phyloP scores from a whole-genome alignment of 805 yeast genomes.

The Candida incommunis region DNA sequence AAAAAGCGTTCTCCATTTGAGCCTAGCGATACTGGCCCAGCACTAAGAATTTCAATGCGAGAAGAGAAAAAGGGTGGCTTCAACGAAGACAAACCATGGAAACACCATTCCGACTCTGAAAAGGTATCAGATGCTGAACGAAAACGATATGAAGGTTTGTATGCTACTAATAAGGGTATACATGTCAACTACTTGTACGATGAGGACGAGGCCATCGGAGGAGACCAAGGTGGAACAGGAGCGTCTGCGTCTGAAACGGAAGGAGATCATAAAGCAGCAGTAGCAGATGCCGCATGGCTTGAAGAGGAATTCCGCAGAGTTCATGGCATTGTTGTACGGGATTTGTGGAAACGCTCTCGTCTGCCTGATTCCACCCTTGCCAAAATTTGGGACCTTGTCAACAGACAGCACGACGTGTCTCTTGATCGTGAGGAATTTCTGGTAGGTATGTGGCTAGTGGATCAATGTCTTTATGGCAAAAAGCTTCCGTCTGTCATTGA shows the following conservation, averaged over 20 bases:
- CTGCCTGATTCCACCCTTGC: constrained; percentile 47
- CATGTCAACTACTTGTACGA: constrained; percentile 13
- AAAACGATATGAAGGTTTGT: constrained; percentile 83
- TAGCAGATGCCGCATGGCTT: constrained; percentile 10
- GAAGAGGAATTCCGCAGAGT: constrained; percentile 25
- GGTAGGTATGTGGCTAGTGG: constrained; percentile 97
- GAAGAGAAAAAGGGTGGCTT: constrained; percentile 34
- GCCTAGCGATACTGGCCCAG: background rate
- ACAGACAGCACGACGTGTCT: constrained; percentile 44
- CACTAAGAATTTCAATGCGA: constrained; percentile 16
- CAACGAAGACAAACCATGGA: constrained; percentile 91
- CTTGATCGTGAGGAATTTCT: constrained; percentile 69
- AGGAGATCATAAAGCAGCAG: constrained; percentile 4
- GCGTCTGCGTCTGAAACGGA: background rate
- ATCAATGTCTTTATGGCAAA: constrained; percentile 87
- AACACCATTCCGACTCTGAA: constrained; percentile 52
- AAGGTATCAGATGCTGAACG: constrained; percentile 42
- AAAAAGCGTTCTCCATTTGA: background rate
- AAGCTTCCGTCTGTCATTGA: constrained; percentile 65
- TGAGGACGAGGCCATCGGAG: constrained; percentile 3
- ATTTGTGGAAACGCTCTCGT: constrained; percentile 69
- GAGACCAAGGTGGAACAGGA: background rate
- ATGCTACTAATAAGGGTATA: constrained; percentile 75
- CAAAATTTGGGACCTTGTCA: constrained; percentile 59
- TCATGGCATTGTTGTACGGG: constrained; percentile 54